phyloP scores from a whole-genome alignment of 352 stramenopile genomes.

The Phytophthora capsici region DNA sequence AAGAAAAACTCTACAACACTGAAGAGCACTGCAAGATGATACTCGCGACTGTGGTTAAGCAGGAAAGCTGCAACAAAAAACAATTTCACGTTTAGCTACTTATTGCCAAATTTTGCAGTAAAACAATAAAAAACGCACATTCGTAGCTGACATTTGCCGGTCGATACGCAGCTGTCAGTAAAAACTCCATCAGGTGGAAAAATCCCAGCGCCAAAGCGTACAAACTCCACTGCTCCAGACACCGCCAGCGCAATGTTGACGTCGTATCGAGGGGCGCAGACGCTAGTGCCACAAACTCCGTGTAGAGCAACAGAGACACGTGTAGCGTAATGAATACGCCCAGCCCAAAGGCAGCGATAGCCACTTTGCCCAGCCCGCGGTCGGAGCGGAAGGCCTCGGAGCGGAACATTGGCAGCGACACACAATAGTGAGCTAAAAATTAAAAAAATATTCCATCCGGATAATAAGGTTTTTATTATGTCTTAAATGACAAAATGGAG shows the following conservation, averaged over 20 bases:
- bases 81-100: background rate
- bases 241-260: conserved; percentile 46
- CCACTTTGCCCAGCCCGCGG: conserved; percentile 76
- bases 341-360: conserved; percentile 76
- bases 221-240: conserved; percentile 70
- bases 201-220: conserved; percentile 82
- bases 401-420: conserved; percentile 51
- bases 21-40: conserved; percentile 86
- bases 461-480: too few species aligned
- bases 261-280: conserved; percentile 12
- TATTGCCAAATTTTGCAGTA: too few species aligned
- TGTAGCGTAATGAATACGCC: conserved; percentile 81
- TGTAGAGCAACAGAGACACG: conserved; percentile 52
- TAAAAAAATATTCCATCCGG: too few species aligned
- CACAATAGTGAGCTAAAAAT: conserved; percentile 6
- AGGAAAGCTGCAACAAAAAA: conserved; percentile 72
- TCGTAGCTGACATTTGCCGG: conserved; percentile 81
- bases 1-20: conserved; percentile 93
- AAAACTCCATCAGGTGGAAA: conserved; percentile 88
- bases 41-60: conserved; percentile 91
- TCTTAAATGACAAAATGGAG: too few species aligned
- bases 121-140: conserved; percentile 68
- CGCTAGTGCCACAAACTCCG: conserved; percentile 28
- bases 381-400: conserved; percentile 83
- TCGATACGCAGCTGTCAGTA: conserved; percentile 85